Evolutionary conservation across 169 alveolate genomes (phyloP).

Genomic region (Ichthyophthirius multifiliis): DNA sequence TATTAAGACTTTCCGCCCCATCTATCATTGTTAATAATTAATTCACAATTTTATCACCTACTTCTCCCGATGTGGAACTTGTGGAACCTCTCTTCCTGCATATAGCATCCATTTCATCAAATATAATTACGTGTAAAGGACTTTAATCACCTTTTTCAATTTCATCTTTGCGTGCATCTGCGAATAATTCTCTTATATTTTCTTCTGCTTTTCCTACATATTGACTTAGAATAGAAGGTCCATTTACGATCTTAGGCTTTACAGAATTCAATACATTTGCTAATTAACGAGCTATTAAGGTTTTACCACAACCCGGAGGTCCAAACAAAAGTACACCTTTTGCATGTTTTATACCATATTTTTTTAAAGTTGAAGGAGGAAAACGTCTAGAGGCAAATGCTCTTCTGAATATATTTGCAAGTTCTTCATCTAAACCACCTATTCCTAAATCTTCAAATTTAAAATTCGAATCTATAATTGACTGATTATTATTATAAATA

Average conservation of each 20-base stretch:
- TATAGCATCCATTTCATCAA: conserved; percentile 99
- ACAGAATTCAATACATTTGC: conserved; percentile 96
- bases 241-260: conserved; percentile 92
- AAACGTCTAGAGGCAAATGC: conserved; percentile 99
- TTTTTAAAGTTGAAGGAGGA: conserved; percentile 95
- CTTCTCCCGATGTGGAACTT: conserved; percentile 91
- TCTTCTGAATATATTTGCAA: conserved; percentile 98
- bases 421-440: conserved; percentile 94
- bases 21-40: conserved; percentile 98
- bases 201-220: conserved; percentile 99
- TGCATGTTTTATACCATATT: conserved; percentile 98
- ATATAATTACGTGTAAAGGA: conserved; percentile 95
- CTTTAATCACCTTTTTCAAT: conserved; percentile 96
- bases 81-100: conserved; percentile 97
- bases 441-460: conserved; percentile 86
- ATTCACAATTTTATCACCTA: conserved; percentile 97
- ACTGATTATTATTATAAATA: background rate
- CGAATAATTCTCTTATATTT: conserved; percentile 96
- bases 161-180: conserved; percentile 93
- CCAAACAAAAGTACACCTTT: conserved; percentile 97
- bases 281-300: conserved; percentile 98
- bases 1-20: conserved; percentile 98
- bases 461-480: conserved; percentile 47
- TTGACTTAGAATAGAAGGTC: conserved; percentile 93
- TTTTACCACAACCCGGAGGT: conserved; percentile 99